Evolutionary conservation across 2,329 filamentous ascomycete species (phyloP).

Genomic region (Cytospora mali): DNA sequence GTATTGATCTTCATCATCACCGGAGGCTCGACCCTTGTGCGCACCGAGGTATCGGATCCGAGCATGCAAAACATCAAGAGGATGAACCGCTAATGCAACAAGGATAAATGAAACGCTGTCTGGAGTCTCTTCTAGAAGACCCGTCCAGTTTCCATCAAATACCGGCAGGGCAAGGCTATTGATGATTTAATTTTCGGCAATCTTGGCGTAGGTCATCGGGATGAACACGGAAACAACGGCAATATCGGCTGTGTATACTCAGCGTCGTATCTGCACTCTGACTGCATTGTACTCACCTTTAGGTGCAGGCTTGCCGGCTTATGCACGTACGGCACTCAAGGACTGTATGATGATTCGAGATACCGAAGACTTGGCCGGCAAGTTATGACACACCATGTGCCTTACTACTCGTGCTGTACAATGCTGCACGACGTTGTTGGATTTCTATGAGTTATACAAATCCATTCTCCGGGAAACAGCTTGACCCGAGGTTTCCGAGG

Average conservation of each 20-base stretch:
- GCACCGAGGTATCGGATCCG: not conserved
- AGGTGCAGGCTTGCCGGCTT: constrained; percentile 6
- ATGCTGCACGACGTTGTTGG: constrained; percentile 21
- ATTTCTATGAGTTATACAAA: constrained; percentile 2
- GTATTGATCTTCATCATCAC: too few relatives aligned
- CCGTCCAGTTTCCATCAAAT: constrained; percentile 4
- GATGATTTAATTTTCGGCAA: constrained; percentile 11
- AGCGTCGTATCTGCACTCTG: constrained; percentile 15
- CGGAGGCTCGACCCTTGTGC: not conserved
- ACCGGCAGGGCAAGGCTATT: constrained; percentile 15
- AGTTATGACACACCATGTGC: constrained; percentile 22
- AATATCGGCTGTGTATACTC: constrained; percentile 4
- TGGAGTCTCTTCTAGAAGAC: not conserved
- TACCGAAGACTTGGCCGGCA: constrained; percentile 16
- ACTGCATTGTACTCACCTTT: constrained; percentile 10
- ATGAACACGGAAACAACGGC: constrained; percentile 6
- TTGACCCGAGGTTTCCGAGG: too few relatives aligned
- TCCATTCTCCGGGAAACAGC: constrained; percentile 8
- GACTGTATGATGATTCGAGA: not conserved
- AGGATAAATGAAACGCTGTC: not conserved
- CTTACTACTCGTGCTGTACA: constrained; percentile 16
- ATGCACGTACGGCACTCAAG: constrained; percentile 7
- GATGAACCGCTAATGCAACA: constrained; percentile 3
- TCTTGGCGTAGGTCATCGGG: constrained; percentile 23
- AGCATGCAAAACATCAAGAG: not conserved